These are phyloP conservation scores for Talaromyces adpressus DNA, from an alignment of 495 filamentous ascomycete genomes.

Conservation along the genomic window DNA sequence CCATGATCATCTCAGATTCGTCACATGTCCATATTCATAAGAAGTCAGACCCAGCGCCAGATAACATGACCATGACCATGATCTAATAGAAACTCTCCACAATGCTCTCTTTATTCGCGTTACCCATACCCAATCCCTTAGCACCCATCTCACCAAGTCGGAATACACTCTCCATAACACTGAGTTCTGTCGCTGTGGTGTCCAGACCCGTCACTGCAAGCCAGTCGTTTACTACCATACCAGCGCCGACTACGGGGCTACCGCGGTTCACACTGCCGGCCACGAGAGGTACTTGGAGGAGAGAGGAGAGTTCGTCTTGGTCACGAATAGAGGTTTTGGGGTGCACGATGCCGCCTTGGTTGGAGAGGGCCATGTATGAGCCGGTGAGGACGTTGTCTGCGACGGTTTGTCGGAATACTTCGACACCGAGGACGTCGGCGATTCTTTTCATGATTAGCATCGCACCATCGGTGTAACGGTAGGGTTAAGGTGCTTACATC, in stretches of 20 bases:
- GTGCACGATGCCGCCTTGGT: constrained; percentile 95
- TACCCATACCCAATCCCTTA: constrained; percentile 53
- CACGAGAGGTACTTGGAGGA: constrained; percentile 93
- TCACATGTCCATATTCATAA: background rate
- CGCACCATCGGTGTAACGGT: background rate
- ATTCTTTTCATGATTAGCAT: constrained; percentile 39
- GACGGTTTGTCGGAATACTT: constrained; percentile 96
- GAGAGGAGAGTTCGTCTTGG: constrained; percentile 89
- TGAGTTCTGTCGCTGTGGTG: constrained; percentile 93
- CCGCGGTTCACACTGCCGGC: constrained; percentile 91
- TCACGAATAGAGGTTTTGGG: constrained; percentile 95
- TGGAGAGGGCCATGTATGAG: constrained; percentile 91
- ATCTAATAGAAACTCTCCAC: constrained; percentile 94
- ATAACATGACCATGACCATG: background rate
- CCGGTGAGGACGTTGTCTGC: constrained; percentile 95
- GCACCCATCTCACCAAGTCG: constrained; percentile 68
- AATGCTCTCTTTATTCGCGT: constrained; percentile 88
- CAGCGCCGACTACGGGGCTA: constrained; percentile 87
- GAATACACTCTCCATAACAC: constrained; percentile 93
- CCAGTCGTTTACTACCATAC: constrained; percentile 99
- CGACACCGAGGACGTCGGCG: constrained; percentile 92
- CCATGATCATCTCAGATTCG: background rate
- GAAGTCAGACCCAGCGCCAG: background rate
- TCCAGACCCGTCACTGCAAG: constrained; percentile 94
- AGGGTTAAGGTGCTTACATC: constrained; percentile 39